These are phyloP conservation scores for Periconia digitata DNA, from an alignment of 2,329 filamentous ascomycete species.

Conservation along the genomic window DNA sequence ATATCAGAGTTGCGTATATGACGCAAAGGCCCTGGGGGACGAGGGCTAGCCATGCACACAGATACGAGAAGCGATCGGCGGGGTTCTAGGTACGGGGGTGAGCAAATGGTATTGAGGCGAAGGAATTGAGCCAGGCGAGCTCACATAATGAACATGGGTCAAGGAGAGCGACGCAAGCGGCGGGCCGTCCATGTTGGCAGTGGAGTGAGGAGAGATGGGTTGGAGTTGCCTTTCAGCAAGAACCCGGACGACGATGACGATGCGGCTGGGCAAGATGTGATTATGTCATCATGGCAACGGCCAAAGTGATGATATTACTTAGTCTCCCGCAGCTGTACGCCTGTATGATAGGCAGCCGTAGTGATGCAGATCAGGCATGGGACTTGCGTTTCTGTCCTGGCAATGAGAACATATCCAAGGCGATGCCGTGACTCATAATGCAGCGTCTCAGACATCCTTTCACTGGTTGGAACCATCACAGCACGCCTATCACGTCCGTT, in stretches of 20 bases:
- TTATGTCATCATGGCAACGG: background rate
- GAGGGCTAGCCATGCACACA: constrained; percentile 92
- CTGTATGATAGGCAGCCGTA: too few relatives aligned
- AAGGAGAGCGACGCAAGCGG: constrained; percentile 87
- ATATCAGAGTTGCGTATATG: constrained; percentile 85
- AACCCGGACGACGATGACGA: constrained; percentile 11
- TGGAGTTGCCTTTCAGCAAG: too few relatives aligned
- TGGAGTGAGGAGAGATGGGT: background rate
- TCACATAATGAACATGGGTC: constrained; percentile 94
- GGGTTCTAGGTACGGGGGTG: constrained; percentile 68
- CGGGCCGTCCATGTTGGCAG: constrained; percentile 48
- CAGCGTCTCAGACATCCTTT: too few relatives aligned
- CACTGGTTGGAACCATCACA: background rate
- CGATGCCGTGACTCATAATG: background rate
- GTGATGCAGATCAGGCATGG: background rate
- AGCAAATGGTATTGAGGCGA: constrained; percentile 5
- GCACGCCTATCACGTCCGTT: background rate
- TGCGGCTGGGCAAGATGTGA: constrained; percentile 9
- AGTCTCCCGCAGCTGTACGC: background rate
- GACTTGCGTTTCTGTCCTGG: background rate
- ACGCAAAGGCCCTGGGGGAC: constrained; percentile 89
- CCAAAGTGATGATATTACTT: background rate
- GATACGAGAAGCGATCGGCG: constrained; percentile 76
- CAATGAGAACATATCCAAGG: background rate
- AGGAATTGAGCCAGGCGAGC: constrained; percentile 23